Base-by-base conservation (phyloP, 148 eudicot species). In the Selenicereus undatus region DNA sequence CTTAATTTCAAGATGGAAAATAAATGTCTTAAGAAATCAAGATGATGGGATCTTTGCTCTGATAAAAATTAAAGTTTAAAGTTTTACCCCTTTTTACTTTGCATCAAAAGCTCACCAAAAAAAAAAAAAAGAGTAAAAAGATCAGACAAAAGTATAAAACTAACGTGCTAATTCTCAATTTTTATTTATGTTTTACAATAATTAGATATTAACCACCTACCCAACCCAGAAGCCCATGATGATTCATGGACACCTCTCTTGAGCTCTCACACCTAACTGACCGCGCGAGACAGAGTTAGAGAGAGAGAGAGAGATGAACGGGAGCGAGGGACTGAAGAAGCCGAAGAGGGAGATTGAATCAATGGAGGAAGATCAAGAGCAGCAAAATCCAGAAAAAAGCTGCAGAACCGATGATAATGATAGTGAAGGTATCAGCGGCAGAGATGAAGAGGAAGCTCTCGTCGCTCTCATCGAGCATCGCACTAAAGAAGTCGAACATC, bases 391-490 rank as follows among this genome's bases (percentile, higher is more conserved):
- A 51, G 78, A 50, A 0, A 73, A 32, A 11, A 69, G 21, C 13
- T 79, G 76, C 45, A 81, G 73, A 8, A 84, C 74, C 79, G 74
- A 74, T 45, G 74, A 77, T 64, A 64, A 65, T 36, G 85, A 74
- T 27, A 9, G 24, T 75, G 77, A 75, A 51, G 30, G 64, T 39
- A 26, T 75, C 20, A 52, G 77, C 60, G 32, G 42, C 42, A 29
- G 42, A 5, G 92, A 90, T 66, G 90, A 91, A 81, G 97, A 95
- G 83, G 92, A 93, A 85, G 93, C 91, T 13, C 82, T 95, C 66
- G 84, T 91, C 51, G 97, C 92, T 73, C 88, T 95, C 8, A 84
- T 91, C 77, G 94, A 95, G 71, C 97, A 95, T 27, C 96, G 98
- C 21, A 78, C 89, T 36, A 90, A 90, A 81, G 97, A 93, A 88